Evolutionary conservation across 345 rosid genomes (phyloP).

Genomic region (Murraya paniculata): DNA sequence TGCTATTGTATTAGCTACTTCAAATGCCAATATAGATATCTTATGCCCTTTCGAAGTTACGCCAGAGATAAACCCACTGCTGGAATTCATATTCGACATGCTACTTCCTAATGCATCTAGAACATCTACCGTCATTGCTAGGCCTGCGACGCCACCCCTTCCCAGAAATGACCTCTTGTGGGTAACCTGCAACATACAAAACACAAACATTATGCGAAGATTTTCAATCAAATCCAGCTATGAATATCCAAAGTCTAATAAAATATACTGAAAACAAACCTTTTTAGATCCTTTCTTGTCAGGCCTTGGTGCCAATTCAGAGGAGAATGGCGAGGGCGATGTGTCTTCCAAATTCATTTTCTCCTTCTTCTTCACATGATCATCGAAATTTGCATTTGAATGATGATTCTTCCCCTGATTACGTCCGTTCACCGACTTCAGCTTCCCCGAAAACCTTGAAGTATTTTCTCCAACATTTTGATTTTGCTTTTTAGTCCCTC

Average conservation of each 20-base stretch:
- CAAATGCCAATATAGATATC: slow-evolving; percentile 69
- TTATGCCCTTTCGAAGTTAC: slow-evolving; percentile 48
- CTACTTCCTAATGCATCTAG: slow-evolving; percentile 78
- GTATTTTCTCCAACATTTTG: slow-evolving; percentile 26
- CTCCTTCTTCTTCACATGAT: slow-evolving; percentile 11
- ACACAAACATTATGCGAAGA: not conserved
- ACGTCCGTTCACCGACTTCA: slow-evolving; percentile 35
- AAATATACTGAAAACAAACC: slow-evolving; percentile 35
- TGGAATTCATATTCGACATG: slow-evolving; percentile 62
- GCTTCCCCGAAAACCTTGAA: slow-evolving; percentile 36
- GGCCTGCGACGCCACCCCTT: slow-evolving; percentile 52
- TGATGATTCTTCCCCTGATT: slow-evolving; percentile 27
- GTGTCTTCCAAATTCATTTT: slow-evolving; percentile 31
- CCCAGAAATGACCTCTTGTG: slow-evolving; percentile 61
- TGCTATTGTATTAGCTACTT: slow-evolving; percentile 88
- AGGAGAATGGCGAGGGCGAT: slow-evolving; percentile 33
- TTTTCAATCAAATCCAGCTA: not conserved
- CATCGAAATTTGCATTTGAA: slow-evolving; percentile 13
- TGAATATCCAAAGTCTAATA: not conserved
- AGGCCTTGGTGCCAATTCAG: slow-evolving; percentile 53
- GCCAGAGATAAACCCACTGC: slow-evolving; percentile 54
- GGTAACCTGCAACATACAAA: slow-evolving; percentile 28
- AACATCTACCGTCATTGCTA: slow-evolving; percentile 73
- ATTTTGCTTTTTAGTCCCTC: slow-evolving; percentile 26
- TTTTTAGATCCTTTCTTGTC: slow-evolving; percentile 29